Evolutionary conservation across 345 rosid species (phyloP).

Genomic region (Atalantia buxifolia): DNA sequence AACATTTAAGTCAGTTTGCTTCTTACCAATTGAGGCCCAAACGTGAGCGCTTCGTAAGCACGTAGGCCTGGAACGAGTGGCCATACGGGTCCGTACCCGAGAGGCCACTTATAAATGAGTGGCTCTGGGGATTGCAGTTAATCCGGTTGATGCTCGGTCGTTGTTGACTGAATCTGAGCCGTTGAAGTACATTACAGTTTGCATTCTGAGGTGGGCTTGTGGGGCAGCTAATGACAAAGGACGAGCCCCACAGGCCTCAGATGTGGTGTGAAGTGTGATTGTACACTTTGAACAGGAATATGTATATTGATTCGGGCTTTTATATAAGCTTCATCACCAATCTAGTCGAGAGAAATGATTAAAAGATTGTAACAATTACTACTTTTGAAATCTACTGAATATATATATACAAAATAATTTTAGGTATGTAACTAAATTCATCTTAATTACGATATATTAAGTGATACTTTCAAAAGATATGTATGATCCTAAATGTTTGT

Average conservation of each 20-base stretch:
- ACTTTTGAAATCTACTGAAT: no score
- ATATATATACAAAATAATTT: no score
- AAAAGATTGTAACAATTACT: no score
- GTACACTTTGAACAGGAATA: no score
- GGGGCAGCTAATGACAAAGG: background rate
- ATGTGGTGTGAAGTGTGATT: no score
- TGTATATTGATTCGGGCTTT: no score
- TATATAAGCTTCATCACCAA: no score
- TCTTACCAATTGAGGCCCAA: background rate
- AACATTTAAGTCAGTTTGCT: background rate
- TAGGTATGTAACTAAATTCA: no score
- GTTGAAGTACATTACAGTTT: background rate
- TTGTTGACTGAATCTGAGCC: background rate
- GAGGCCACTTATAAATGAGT: background rate
- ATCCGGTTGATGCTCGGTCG: background rate
- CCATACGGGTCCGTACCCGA: slow-evolving; percentile 6
- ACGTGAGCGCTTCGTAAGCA: background rate
- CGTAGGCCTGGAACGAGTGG: background rate
- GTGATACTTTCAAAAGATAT: no score
- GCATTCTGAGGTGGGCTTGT: background rate
- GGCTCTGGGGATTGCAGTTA: background rate
- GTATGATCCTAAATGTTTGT: no score
- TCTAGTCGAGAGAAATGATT: no score
- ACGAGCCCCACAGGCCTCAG: background rate
- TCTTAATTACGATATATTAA: no score